Evolutionary conservation across 2,329 filamentous ascomycete species (phyloP).

Genomic region (Fusarium sororula): DNA sequence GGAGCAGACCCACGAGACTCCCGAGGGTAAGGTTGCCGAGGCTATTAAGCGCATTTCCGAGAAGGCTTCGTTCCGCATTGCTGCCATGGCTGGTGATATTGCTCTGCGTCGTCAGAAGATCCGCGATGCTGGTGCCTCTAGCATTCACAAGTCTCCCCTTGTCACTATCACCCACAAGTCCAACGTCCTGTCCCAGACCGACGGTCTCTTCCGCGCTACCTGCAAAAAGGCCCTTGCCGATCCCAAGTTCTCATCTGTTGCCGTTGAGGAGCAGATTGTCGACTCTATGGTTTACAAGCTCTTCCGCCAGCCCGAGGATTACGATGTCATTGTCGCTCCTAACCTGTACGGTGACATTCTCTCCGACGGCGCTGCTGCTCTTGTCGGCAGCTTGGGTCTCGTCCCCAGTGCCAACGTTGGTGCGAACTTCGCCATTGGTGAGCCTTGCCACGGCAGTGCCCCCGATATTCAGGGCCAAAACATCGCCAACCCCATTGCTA

Average conservation of each 20-base stretch:
- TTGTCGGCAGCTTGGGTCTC: conserved; percentile 90
- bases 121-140: conserved; percentile 65
- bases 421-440: conserved; percentile 92
- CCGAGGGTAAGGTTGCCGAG: conserved; percentile 88
- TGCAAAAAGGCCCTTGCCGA: conserved; percentile 77
- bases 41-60: conserved; percentile 97
- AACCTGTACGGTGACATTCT: conserved; percentile 98
- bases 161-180: conserved; percentile 99
- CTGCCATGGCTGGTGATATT: conserved; percentile 93
- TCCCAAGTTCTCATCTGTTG: conserved; percentile 69
- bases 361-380: conserved; percentile 91
- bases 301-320: conserved; percentile 92
- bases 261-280: conserved; percentile 96
- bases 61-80: conserved; percentile 84
- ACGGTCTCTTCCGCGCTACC: conserved; percentile 90
- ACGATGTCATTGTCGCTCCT: conserved; percentile 97
- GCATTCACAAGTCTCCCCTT: conserved; percentile 74
- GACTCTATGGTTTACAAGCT: conserved; percentile 99
- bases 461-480: conserved; percentile 93
- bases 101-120: conserved; percentile 86
- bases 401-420: conserved; percentile 97
- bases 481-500: conserved; percentile 97
- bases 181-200: conserved; percentile 95
- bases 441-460: conserved; percentile 96
- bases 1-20: conserved; percentile 81